Evolutionary conservation across 2,329 filamentous ascomycete genomes (phyloP), one percentile per base, ranked within the genome.

Genomic region (Microdochium trichocladiopsis): DNA sequence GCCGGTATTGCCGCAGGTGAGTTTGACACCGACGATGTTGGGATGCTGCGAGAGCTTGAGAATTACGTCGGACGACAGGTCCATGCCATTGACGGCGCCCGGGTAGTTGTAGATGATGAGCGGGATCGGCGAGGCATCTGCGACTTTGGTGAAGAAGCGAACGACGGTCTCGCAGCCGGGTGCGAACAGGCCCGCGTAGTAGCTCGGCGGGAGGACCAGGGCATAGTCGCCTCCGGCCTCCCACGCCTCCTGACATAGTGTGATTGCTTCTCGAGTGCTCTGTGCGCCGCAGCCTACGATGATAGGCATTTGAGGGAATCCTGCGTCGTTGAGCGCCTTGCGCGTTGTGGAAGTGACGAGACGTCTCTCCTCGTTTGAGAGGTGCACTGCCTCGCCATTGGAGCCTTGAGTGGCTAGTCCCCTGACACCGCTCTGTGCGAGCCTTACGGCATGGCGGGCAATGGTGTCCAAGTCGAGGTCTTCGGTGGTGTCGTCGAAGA

Each of bases 331-430:
- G 47, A 92, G 75, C 14, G 87, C 86, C 55, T 79, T 76, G 41
- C 88, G 83, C 2, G 87, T 91, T 31, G 84, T 82, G 50, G 73
- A 72, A 6, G 86, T 91, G 60, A 93, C 82, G 50, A 81, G 71
- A 48, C 79, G 78, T 54, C 88, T 82, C 70, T 93, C 88, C 23
- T 78, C 73, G 60, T 85, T 84, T 45, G 84, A 83, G 31, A 93
- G 77, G 63, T 91, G 88, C 12, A 91, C 87, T 8, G 89, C 88
- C 72, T 94, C 89, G 61, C 88, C 88, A 63, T 93, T 93, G 63
- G 86, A 90, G 48, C 88, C 88, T 66, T 91, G 88, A 11, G 86
- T 88, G 49, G 87, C 86, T 48, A 93, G 76, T 21, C 88, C 87
- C 16, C 84, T 79, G 43, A 92, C 81, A 57, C 88, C 88, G 25